These are phyloP conservation scores for Triangularia setosa DNA, from an alignment of 2,329 filamentous ascomycete species.

Conservation along the genomic window DNA sequence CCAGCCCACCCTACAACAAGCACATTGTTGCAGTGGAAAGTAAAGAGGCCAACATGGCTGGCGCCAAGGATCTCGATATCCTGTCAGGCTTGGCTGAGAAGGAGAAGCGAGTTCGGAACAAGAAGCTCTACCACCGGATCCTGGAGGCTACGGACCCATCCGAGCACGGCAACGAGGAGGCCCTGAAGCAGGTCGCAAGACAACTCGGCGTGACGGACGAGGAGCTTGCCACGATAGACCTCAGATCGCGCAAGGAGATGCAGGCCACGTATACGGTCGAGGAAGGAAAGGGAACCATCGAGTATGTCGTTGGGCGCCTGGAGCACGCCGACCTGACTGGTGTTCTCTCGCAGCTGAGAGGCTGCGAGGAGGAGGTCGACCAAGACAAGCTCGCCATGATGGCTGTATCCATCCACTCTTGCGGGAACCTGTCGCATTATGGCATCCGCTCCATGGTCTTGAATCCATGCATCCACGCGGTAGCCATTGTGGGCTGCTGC, in stretches of 20 bases:
- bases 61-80: constrained; percentile 81
- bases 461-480: constrained; percentile 80
- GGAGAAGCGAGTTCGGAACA: constrained; percentile 72
- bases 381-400: constrained; percentile 56
- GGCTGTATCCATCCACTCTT: constrained; percentile 94
- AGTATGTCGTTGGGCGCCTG: constrained; percentile 72
- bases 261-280: constrained; percentile 51
- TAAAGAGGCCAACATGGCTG: constrained; percentile 77
- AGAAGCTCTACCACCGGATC: constrained; percentile 66
- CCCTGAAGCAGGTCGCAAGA: constrained; percentile 34
- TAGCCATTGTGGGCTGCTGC: constrained; percentile 96
- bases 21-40: constrained; percentile 90
- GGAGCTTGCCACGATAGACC: constrained; percentile 38
- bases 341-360: constrained; percentile 60
- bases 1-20: constrained; percentile 78
- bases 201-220: constrained; percentile 27
- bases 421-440: constrained; percentile 94
- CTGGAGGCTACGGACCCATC: constrained; percentile 41
- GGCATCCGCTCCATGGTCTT: constrained; percentile 80
- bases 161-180: constrained; percentile 40
- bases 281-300: constrained; percentile 65
- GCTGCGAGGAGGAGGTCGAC: constrained; percentile 34
- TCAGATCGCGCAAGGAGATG: constrained; percentile 49
- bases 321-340: constrained; percentile 67
- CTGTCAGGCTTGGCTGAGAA: constrained; percentile 71